These are phyloP conservation scores for Lotmaria passim DNA, from an alignment of 208 protist species.

Conservation along the genomic window DNA sequence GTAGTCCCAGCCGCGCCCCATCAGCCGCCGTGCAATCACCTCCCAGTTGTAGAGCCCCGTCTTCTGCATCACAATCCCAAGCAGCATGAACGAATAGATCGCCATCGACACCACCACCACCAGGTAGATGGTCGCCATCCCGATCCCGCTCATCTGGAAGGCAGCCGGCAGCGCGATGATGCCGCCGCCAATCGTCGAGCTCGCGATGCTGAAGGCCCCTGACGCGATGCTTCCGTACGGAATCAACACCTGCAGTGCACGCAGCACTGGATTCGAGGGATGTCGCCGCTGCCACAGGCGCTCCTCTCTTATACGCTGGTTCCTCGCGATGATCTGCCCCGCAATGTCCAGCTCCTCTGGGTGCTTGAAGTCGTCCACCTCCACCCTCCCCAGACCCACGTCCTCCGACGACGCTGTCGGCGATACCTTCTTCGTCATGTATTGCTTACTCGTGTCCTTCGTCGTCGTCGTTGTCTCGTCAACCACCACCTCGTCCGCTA, in stretches of 20 bases:
- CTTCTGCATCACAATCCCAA: conserved; percentile 43
- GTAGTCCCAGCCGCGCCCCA: conserved; percentile 49
- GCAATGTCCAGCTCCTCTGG: conserved; percentile 23
- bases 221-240: conserved; percentile 59
- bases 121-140: conserved; percentile 43
- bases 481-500: conserved; percentile 12
- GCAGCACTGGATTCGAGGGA: conserved; percentile 42
- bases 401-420: background rate
- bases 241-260: conserved; percentile 40
- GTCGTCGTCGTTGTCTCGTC: background rate
- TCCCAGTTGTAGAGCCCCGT: conserved; percentile 66
- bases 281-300: conserved; percentile 52
- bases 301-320: conserved; percentile 26
- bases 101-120: conserved; percentile 40
- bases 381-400: background rate
- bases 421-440: conserved; percentile 8
- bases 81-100: conserved; percentile 70
- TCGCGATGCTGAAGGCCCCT: conserved; percentile 62
- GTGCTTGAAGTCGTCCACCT: conserved; percentile 13
- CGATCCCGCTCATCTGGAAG: conserved; percentile 60
- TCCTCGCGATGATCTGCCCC: conserved; percentile 29
- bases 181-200: conserved; percentile 70
- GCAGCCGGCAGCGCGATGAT: conserved; percentile 61
- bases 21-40: conserved; percentile 42
- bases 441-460: background rate